Conservation (phyloP, 768 basidiomycete genomes). For the Sarcodon aspratus region DNA sequence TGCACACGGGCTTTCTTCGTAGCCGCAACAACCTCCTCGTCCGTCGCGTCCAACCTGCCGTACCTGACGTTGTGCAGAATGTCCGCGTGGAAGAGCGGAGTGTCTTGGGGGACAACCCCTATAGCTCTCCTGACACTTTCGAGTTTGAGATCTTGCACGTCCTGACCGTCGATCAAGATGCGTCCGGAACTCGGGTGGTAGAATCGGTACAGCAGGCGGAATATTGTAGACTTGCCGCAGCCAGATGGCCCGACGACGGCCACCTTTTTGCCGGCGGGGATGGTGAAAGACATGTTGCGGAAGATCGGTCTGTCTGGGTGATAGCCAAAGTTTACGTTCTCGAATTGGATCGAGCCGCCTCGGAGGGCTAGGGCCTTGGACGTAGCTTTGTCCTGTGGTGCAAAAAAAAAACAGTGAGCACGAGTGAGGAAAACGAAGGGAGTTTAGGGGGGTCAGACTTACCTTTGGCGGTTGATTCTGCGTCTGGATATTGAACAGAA, state of each 20-base stretch:
- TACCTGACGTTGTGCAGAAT: conserved; percentile 95
- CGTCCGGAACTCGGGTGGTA: conserved; percentile 74
- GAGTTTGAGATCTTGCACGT: conserved; percentile 63
- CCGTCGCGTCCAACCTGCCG: conserved; percentile 76
- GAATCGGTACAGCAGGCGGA: conserved; percentile 93
- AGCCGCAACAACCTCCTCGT: conserved; percentile 77
- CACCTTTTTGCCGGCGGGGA: conserved; percentile 94
- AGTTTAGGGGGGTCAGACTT: conserved; percentile 5
- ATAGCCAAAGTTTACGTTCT: conserved; percentile 87
- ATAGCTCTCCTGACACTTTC: conserved; percentile 62
- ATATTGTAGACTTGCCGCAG: conserved; percentile 95
- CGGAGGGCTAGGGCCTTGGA: conserved; percentile 58
- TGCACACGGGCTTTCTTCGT: conserved; percentile 84
- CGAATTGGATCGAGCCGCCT: conserved; percentile 86
- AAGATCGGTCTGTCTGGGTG: conserved; percentile 91
- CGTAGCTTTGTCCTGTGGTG: conserved; percentile 47
- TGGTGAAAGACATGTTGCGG: conserved; percentile 72
- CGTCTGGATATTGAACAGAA: conserved; percentile 80
- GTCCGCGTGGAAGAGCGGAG: conserved; percentile 92
- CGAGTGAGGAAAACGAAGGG: background rate
- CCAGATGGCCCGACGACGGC: conserved; percentile 97
- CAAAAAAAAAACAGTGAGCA: background rate
- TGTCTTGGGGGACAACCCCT: conserved; percentile 97
- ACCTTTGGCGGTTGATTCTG: conserved; percentile 67
- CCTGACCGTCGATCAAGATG: conserved; percentile 86